These are phyloP conservation scores for Beauveria caledonica DNA, from an alignment of 2,329 filamentous ascomycete species.

Conservation along the genomic window DNA sequence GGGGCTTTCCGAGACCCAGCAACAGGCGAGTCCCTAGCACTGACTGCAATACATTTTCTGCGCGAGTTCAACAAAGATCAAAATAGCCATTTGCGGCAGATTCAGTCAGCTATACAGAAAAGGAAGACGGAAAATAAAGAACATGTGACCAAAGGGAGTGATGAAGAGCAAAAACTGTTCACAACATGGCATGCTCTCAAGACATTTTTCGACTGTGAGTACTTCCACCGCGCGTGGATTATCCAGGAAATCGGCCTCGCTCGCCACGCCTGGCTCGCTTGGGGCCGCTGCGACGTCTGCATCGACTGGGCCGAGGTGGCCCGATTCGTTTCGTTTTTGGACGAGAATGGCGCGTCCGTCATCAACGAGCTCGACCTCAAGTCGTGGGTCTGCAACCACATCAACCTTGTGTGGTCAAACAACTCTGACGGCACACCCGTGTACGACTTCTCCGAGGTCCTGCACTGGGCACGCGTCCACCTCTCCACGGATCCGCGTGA, in stretches of 20 bases:
- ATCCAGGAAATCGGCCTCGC: slow-evolving; percentile 17
- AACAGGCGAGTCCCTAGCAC: neutral
- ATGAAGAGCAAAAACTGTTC: neutral
- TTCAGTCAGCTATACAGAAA: slow-evolving; percentile 4
- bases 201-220: slow-evolving; percentile 14
- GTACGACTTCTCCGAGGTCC: slow-evolving; percentile 9
- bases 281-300: slow-evolving; percentile 6
- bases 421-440: neutral
- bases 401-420: slow-evolving; percentile 12
- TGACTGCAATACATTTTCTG: slow-evolving; percentile 8
- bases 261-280: slow-evolving; percentile 1
- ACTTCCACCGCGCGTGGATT: slow-evolving; percentile 17
- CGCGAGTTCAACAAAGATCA: neutral
- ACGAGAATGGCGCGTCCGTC: slow-evolving; percentile 11
- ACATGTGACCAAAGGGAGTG: neutral
- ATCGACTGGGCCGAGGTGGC: slow-evolving; percentile 8
- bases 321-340: slow-evolving; percentile 3
- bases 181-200: slow-evolving; percentile 9
- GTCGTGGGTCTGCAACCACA: slow-evolving; percentile 12
- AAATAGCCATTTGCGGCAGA: neutral
- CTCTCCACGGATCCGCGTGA: slow-evolving; percentile 10
- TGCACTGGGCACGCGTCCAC: slow-evolving; percentile 11
- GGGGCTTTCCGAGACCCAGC: slow-evolving; percentile 1
- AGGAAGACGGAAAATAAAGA: neutral
- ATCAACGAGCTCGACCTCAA: slow-evolving; percentile 11